These are phyloP conservation scores for Candida ascalaphidarum DNA, from an alignment of 805 yeast species.

Conservation along the genomic window DNA sequence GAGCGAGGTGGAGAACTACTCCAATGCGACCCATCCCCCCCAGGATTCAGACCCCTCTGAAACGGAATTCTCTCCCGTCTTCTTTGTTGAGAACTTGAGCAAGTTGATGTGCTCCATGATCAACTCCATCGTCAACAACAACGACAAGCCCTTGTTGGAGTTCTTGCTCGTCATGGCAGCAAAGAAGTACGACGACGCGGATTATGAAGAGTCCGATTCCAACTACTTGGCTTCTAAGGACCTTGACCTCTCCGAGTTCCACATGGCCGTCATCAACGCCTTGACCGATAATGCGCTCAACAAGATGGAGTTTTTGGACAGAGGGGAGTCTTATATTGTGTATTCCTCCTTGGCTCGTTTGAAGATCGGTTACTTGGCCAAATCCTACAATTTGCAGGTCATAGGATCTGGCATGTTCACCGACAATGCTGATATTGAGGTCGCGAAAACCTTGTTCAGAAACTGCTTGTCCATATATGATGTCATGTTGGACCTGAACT, in stretches of 20 bases:
- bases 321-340: constrained; percentile 49
- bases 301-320: constrained; percentile 42
- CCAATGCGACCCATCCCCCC: constrained; percentile 9
- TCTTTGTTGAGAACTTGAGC: constrained; percentile 25
- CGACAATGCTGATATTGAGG: constrained; percentile 35
- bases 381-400: constrained; percentile 50
- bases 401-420: constrained; percentile 47
- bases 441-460: constrained; percentile 38
- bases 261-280: constrained; percentile 16
- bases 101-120: constrained; percentile 26
- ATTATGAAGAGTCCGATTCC: too few relatives aligned
- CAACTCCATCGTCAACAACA: constrained; percentile 18
- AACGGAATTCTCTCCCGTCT: constrained; percentile 25
- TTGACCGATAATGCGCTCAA: constrained; percentile 26
- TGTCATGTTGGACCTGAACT: constrained; percentile 42
- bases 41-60: constrained; percentile 7
- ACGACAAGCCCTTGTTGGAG: constrained; percentile 17
- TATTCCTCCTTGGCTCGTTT: constrained; percentile 41
- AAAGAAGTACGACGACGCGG: constrained; percentile 7
- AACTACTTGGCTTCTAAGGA: background rate
- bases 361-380: constrained; percentile 44
- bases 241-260: constrained; percentile 14
- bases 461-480: constrained; percentile 44
- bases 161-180: constrained; percentile 18
- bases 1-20: constrained; percentile 24